phyloP scores from a whole-genome alignment of 192 early-diverging fungal genomes.

The Coemansia asiatica region DNA sequence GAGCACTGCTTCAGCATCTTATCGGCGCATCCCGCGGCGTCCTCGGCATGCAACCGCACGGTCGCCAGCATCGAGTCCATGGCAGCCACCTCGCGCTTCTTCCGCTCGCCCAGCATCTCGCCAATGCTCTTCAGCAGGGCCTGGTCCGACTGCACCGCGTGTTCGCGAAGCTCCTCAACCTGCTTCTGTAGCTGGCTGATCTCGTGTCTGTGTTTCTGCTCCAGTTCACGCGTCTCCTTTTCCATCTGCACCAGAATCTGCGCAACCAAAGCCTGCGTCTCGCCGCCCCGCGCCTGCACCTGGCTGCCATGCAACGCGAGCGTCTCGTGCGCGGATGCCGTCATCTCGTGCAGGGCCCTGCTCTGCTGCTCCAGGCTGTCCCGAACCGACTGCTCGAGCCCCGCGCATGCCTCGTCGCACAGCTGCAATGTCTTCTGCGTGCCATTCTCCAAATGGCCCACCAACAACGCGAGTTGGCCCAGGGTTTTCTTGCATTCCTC shows the following conservation, averaged over 20 bases:
- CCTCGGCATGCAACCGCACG: neutral
- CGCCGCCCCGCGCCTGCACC: neutral
- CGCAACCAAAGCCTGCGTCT: constrained; percentile 1
- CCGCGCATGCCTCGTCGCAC: neutral
- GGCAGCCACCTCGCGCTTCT: constrained; percentile 11
- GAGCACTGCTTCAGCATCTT: neutral
- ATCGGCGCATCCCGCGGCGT: neutral
- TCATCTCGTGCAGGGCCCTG: neutral
- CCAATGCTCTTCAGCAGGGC: constrained; percentile 14
- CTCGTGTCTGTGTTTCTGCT: constrained; percentile 12
- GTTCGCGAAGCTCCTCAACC: constrained; percentile 17
- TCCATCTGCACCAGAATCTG: constrained; percentile 15
- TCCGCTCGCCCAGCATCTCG: constrained; percentile 16
- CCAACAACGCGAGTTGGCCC: neutral
- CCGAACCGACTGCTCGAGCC: neutral
- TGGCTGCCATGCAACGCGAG: neutral
- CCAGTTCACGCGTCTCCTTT: constrained; percentile 2
- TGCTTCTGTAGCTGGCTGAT: constrained; percentile 18
- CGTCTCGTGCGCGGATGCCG: neutral
- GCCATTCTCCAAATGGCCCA: neutral
- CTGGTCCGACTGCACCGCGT: constrained; percentile 12
- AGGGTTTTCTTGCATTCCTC: neutral
- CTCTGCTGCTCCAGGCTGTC: neutral
- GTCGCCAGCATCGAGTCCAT: neutral
- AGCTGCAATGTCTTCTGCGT: neutral